Evolutionary conservation across 164 flowering plant genomes (phyloP), one percentile per base, ranked within the genome.

Genomic region (Cinnamomum chago): DNA sequence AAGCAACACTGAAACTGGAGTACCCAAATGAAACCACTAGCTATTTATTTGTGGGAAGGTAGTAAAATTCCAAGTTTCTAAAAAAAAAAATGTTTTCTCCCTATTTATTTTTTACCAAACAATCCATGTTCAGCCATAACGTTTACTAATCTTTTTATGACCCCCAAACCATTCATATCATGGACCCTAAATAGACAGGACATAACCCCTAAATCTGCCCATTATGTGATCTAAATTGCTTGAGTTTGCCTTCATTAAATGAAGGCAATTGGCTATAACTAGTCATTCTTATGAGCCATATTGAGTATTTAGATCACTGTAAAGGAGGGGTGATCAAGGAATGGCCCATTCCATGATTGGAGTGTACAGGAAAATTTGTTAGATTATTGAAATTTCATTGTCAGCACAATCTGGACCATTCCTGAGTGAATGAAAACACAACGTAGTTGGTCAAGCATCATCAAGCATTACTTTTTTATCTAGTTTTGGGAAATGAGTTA

Each of bases 1-100:
- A 70, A 73, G 99, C 97, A 51, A 95, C 98, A 58, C 72, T 95
- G 76, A 90, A 78, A 80, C 81, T 95, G 15, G 97, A 89, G 52
- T 51, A 85, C 71, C 68, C 74, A 33, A 77, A 77, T 76, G 84
- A 89, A 28, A 73, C 79, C 2, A 81, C 90, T 47, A 80, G 68
- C 70, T 90, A 84, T 79, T 22, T 86, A 76, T 84, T 72, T 81
- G 78, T 95, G 72, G 92, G 89, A 78, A 91, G 89, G 98, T 92
- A 84, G 62, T 73, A 55, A 0, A 13, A 58, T 70, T 73, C 72
- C 28, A 28, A 14, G 2, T 52, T 65, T 50, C 35, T 24, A 6
- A 2, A 27, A 30, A 30, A 30, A 4, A 30, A 30, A 30, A 30
- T 28, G 25, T 18, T 50, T 55, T 55, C n/a, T 20, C 60, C 60